phyloP scores from a whole-genome alignment of 768 basidiomycete genomes.

The Pleurotus pulmonarius region DNA sequence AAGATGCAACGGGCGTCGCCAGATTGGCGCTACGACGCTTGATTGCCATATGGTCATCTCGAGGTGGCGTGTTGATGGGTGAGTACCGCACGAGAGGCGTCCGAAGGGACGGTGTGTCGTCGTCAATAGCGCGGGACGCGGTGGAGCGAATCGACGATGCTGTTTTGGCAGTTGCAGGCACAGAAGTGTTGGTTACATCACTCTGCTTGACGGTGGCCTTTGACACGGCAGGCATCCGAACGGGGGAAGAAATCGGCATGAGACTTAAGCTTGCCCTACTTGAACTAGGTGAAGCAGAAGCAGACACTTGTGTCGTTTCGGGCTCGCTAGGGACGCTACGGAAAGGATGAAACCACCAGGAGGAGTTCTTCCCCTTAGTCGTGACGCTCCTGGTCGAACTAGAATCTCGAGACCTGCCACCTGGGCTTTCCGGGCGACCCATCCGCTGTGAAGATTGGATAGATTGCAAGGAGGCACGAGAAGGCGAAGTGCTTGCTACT shows the following conservation, averaged over 20 bases:
- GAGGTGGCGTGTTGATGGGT: constrained; percentile 65
- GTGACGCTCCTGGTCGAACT: constrained; percentile 33
- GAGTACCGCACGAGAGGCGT: constrained; percentile 51
- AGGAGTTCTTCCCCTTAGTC: constrained; percentile 61
- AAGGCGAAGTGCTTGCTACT: constrained; percentile 51
- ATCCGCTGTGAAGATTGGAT: constrained; percentile 45
- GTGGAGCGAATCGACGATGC: constrained; percentile 35
- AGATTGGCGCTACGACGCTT: constrained; percentile 51
- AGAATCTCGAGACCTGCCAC: constrained; percentile 18
- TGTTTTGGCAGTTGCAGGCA: constrained; percentile 42
- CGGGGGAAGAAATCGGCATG: constrained; percentile 24
- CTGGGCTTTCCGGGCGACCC: constrained; percentile 29
- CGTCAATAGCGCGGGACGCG: constrained; percentile 53
- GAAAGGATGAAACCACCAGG: constrained; percentile 82
- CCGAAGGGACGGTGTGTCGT: constrained; percentile 49
- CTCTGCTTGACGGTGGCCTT: constrained; percentile 31
- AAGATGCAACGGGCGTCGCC: constrained; percentile 38
- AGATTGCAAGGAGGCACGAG: constrained; percentile 64
- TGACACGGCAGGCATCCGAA: constrained; percentile 28
- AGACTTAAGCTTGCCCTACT: constrained; percentile 19
- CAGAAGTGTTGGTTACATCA: constrained; percentile 23
- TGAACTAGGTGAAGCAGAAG: constrained; percentile 35
- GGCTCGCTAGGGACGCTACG: constrained; percentile 60
- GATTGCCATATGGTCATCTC: constrained; percentile 54
- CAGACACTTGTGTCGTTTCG: constrained; percentile 54